Base-by-base conservation (phyloP, 768 basidiomycete species). In the Mycena kentingensis region DNA sequence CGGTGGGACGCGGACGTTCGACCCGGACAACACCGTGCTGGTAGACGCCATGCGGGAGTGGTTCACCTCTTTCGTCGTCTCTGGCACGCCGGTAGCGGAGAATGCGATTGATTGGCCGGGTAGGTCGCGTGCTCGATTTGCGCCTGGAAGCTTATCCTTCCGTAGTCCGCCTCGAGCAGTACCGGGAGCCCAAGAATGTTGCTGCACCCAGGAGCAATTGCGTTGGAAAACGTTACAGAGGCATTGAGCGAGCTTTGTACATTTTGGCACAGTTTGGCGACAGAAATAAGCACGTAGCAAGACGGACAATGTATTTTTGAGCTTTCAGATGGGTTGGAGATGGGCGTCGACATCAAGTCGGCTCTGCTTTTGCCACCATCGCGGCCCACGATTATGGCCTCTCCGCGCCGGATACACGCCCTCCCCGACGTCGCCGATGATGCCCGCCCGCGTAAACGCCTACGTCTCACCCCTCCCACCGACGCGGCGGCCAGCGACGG, bases 361-460 rank as follows among this genome's bases (percentile, higher is more conserved):
- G n/a, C n/a, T n/a, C n/a, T n/a, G n/a, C 22, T 42, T 24, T 42
- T 42, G 41, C 41, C 41, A 42, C n/a, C 41, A 5, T 25, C 13
- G 41, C 8, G n/a, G n/a, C n/a, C n/a, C n/a, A n/a, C n/a, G n/a
- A n/a, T n/a, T n/a, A n/a, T 10, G 8, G 13, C 37, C 31, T 8
- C 31, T 16, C 31, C 31, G 31, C 31, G 8, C 10, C 8, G 31
- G 10, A 16, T 39, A 19, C 24, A n/a, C 13, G 12, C 21, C 10
- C 41, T 42, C 26, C 41, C 21, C 10, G 13, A 38, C 13, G 44
- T 57, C 34, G 59, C 57, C 18, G 63, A 62, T 27, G 68, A 67
- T 32, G 66, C 68, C 18, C 73, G 73, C 22, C 70, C 72, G 18
- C 60, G 56, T 22, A 74, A 75, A 58, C 65, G 73, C 32, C 63